Conservation (phyloP, 177 flowering plant species). For the Vitis hybrid region DNA sequence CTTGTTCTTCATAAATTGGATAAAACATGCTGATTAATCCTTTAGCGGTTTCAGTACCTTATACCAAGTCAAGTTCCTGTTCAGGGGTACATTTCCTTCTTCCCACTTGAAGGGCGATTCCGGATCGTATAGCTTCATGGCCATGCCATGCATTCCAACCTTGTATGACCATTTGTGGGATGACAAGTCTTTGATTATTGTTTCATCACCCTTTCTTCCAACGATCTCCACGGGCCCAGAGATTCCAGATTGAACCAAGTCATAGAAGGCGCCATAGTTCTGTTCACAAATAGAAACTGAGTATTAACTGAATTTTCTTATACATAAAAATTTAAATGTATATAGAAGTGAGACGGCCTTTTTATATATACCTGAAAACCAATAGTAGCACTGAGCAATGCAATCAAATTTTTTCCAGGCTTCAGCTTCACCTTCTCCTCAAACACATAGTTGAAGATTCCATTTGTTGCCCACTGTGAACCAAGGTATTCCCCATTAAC, state of each 20-base stretch:
- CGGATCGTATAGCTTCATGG: conserved; percentile 20
- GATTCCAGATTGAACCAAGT: conserved; percentile 32
- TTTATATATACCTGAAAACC: conserved; percentile 43
- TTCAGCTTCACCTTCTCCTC: conserved; percentile 37
- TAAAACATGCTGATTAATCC: too few species aligned
- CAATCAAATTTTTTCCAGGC: conserved; percentile 41
- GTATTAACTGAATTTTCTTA: neutral
- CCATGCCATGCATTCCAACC: conserved; percentile 52
- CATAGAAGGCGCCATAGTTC: conserved; percentile 60
- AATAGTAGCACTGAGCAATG: conserved; percentile 64
- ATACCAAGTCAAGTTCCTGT: conserved; percentile 68
- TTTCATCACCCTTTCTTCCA: conserved; percentile 38
- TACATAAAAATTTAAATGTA: neutral
- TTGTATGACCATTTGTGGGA: conserved; percentile 52
- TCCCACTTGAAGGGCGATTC: conserved; percentile 31
- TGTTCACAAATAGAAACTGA: conserved; percentile 5
- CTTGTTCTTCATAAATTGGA: neutral
- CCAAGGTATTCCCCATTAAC: conserved; percentile 56
- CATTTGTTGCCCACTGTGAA: conserved; percentile 43
- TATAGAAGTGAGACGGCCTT: too few species aligned
- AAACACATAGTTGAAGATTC: conserved; percentile 22
- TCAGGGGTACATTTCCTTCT: conserved; percentile 26
- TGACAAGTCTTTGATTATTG: conserved; percentile 48
- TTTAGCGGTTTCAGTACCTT: conserved; percentile 38
- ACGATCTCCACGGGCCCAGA: conserved; percentile 51